These are phyloP conservation scores for Mikania micrantha DNA, from an alignment of 129 eudicot species.

Conservation along the genomic window DNA sequence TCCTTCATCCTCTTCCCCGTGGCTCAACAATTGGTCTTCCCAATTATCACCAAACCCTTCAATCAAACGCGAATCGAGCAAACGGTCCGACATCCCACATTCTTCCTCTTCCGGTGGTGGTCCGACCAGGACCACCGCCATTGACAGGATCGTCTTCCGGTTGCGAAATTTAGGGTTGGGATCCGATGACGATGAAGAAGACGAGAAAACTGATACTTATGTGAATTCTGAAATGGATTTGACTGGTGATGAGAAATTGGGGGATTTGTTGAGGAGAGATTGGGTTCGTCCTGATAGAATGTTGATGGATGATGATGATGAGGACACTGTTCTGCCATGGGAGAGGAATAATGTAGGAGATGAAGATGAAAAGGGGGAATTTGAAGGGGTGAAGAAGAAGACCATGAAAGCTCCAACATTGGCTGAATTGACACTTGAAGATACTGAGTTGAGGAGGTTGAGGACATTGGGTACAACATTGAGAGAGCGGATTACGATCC, in stretches of 20 bases:
- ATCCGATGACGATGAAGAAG: constrained; percentile 55
- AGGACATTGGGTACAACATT: constrained; percentile 69
- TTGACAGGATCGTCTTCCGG: constrained; percentile 71
- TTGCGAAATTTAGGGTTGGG: constrained; percentile 69
- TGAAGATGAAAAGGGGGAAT: constrained; percentile 28
- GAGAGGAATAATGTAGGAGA: constrained; percentile 44
- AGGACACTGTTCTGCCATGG: constrained; percentile 63
- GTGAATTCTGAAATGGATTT: constrained; percentile 15
- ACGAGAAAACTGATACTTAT: constrained; percentile 16
- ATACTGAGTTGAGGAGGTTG: constrained; percentile 78
- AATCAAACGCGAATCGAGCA: constrained; percentile 5
- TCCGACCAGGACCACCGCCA: constrained; percentile 46
- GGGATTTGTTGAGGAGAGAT: constrained; percentile 84
- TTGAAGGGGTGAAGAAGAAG: constrained; percentile 34
- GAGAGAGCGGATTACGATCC: constrained; percentile 68
- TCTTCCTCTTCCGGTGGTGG: neutral
- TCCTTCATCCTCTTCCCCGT: constrained; percentile 46
- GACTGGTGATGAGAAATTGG: constrained; percentile 58
- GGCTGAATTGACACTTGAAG: constrained; percentile 88
- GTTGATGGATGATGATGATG: constrained; percentile 46
- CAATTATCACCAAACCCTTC: constrained; percentile 24
- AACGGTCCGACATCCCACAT: constrained; percentile 12
- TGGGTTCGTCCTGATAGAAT: constrained; percentile 79
- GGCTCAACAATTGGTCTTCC: constrained; percentile 73
- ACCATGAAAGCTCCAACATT: constrained; percentile 61